Evolutionary conservation across 441 rosid species (phyloP).

Genomic region (Flueggea neowawraea): DNA sequence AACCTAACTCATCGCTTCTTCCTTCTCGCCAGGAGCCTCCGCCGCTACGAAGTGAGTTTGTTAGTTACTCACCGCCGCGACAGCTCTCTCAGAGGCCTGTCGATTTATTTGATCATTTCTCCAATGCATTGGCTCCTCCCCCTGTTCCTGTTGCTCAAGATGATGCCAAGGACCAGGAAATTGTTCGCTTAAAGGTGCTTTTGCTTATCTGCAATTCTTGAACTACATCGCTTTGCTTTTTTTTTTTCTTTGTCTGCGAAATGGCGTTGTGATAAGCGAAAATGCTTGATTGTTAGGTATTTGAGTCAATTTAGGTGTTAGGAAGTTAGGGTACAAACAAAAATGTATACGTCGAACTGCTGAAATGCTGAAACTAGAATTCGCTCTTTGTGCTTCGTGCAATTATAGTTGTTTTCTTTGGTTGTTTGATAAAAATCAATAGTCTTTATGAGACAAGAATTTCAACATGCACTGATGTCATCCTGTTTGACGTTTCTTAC

Average conservation of each 20-base stretch:
- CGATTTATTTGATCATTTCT: conserved; percentile 3
- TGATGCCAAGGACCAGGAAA: conserved; percentile 47
- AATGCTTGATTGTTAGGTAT: no score
- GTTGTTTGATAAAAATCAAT: no score
- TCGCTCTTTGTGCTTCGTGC: no score
- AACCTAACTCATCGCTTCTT: conserved; percentile 1
- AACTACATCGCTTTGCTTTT: background rate
- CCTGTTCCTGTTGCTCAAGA: background rate
- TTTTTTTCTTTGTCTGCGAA: conserved; percentile 10
- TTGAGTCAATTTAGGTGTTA: no score
- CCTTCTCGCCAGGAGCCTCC: background rate
- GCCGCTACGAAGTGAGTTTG: no score
- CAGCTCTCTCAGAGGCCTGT: conserved; percentile 56
- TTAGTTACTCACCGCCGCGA: conserved; percentile 71
- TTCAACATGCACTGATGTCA: no score
- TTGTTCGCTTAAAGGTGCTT: conserved; percentile 56
- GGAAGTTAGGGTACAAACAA: no score
- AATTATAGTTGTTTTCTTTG: no score
- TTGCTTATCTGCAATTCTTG: background rate
- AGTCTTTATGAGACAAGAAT: no score
- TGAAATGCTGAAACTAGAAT: no score
- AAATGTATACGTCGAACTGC: no score
- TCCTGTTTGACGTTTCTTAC: no score
- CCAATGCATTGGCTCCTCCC: background rate
- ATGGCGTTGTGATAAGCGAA: background rate